These are phyloP conservation scores for Geotrichum aggregatum DNA, from an alignment of 1,139 yeast genomes.

Conservation along the genomic window DNA sequence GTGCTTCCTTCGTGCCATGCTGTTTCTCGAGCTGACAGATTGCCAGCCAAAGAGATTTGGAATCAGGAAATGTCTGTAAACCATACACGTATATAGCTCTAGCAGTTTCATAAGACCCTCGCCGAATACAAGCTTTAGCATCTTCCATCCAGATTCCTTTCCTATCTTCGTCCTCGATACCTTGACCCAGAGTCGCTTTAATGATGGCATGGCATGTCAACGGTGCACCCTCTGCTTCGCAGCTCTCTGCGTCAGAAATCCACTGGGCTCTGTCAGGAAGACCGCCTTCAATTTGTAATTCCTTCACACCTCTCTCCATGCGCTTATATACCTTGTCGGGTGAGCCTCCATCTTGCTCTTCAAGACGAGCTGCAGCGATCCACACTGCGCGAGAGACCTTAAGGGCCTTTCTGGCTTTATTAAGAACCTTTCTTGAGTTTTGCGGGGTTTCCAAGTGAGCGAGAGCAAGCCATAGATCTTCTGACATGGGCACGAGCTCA, in stretches of 20 bases:
- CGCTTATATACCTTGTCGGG: constrained; percentile 47
- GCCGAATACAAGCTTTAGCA: constrained; percentile 35
- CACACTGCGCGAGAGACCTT: constrained; percentile 57
- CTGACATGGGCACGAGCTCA: constrained; percentile 61
- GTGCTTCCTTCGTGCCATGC: constrained; percentile 34
- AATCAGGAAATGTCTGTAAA: constrained; percentile 47
- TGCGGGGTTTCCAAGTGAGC: constrained; percentile 46
- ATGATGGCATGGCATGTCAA: constrained; percentile 40
- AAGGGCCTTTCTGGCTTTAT: constrained; percentile 52
- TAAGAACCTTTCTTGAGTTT: constrained; percentile 54
- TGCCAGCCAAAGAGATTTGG: constrained; percentile 53
- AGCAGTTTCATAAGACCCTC: constrained; percentile 42
- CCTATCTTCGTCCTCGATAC: constrained; percentile 34
- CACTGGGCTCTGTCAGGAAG: constrained; percentile 44
- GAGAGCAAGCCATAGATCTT: constrained; percentile 60
- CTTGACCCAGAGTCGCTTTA: constrained; percentile 34
- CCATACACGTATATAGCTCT: constrained; percentile 49
- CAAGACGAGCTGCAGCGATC: constrained; percentile 67
- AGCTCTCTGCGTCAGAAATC: constrained; percentile 46
- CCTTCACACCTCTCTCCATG: constrained; percentile 52
- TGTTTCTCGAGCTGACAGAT: constrained; percentile 48
- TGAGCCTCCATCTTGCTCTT: constrained; percentile 51
- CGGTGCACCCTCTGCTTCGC: constrained; percentile 38
- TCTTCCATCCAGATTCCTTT: constrained; percentile 39
- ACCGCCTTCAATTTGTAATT: constrained; percentile 37